phyloP scores from a whole-genome alignment of 2,329 filamentous ascomycete species.

The Trichoderma breve region DNA sequence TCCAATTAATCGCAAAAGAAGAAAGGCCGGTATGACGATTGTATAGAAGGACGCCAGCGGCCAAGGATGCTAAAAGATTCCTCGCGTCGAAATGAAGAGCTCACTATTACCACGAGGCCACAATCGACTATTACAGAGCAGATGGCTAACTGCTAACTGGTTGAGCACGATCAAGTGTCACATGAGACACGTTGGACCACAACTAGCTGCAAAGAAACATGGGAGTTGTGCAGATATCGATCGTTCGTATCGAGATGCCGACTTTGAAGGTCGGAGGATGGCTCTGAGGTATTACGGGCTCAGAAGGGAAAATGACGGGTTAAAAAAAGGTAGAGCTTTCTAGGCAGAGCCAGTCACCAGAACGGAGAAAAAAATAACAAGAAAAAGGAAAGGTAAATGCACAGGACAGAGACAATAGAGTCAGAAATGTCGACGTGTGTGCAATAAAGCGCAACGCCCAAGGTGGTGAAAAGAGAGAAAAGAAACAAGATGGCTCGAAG shows the following conservation, averaged over 20 bases:
- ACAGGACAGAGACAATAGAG: constrained; percentile 25
- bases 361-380: constrained; percentile 29
- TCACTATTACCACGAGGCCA: constrained; percentile 49
- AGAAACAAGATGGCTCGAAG: constrained; percentile 23
- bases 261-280: constrained; percentile 21
- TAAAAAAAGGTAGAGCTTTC: constrained; percentile 28
- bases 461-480: constrained; percentile 25
- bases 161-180: constrained; percentile 32
- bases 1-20: constrained; percentile 1
- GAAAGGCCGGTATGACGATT: constrained; percentile 24
- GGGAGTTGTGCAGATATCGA: constrained; percentile 28
- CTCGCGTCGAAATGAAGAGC: constrained; percentile 38
- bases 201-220: constrained; percentile 35
- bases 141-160: constrained; percentile 23
- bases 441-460: constrained; percentile 28
- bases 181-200: constrained; percentile 33
- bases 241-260: constrained; percentile 24
- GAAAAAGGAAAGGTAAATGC: constrained; percentile 32
- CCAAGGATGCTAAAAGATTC: constrained; percentile 44
- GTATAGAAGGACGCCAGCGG: constrained; percentile 58
- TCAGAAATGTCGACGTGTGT: constrained; percentile 29
- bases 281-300: constrained; percentile 31
- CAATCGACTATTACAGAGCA: constrained; percentile 28
- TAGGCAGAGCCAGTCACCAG: constrained; percentile 23
- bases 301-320: constrained; percentile 28